phyloP scores from a whole-genome alignment of 2,329 filamentous ascomycete genomes.

The Scleromitrula shiraiana region DNA sequence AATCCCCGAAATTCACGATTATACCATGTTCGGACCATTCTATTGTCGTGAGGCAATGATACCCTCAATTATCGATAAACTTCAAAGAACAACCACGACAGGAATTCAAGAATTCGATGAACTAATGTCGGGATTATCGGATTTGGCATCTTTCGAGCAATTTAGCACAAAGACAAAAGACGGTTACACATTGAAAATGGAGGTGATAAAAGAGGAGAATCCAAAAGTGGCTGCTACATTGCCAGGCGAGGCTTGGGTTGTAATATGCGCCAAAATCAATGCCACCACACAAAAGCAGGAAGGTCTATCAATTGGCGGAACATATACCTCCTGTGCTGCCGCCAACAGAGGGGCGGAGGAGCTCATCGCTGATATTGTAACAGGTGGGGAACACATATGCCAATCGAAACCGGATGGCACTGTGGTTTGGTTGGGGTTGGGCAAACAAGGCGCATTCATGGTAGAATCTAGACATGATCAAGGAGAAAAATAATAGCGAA shows the following conservation, averaged over 20 bases:
- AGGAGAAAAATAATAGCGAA: no score
- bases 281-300: background rate
- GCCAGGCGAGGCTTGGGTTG: background rate
- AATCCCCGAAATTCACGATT: background rate
- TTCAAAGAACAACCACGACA: background rate
- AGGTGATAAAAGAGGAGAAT: background rate
- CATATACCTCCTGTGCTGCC: background rate
- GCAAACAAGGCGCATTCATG: no score
- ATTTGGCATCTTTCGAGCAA: background rate
- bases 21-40: background rate
- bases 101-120: background rate
- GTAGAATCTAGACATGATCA: no score
- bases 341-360: background rate
- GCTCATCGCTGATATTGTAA: background rate
- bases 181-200: background rate
- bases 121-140: background rate
- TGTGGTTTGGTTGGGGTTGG: no score
- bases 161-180: background rate
- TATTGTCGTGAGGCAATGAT: background rate
- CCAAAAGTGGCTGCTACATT: background rate
- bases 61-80: background rate
- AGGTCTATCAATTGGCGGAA: background rate
- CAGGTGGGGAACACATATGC: no score
- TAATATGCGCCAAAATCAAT: background rate
- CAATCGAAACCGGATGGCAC: no score